Conservation (phyloP, 2,329 filamentous ascomycete species). For the Eutypella sp. region DNA sequence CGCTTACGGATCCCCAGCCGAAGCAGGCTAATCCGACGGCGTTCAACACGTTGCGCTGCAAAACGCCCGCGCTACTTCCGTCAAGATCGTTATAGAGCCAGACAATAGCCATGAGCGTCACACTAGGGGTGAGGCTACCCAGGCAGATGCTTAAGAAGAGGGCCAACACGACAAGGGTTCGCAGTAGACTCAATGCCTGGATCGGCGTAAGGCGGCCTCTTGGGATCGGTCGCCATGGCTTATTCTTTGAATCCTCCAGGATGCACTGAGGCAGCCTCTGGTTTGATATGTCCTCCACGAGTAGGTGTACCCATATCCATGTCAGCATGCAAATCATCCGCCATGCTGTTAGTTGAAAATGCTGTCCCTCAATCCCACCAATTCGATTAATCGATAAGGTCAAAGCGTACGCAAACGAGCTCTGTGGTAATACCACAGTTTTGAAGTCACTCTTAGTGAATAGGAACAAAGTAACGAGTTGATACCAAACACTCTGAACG, state of each 20-base stretch:
- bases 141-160: conserved; percentile 7
- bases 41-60: conserved; percentile 23
- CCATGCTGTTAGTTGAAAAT: conserved; percentile 2
- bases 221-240: conserved; percentile 28
- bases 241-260: conserved; percentile 25
- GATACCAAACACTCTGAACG: neutral
- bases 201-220: conserved; percentile 14
- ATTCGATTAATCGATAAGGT: too few relatives aligned
- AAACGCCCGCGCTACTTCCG: conserved; percentile 13
- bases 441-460: conserved; percentile 30
- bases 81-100: conserved; percentile 29
- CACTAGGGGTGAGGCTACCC: conserved; percentile 14
- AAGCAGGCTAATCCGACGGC: conserved; percentile 24
- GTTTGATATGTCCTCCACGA: conserved; percentile 24
- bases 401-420: conserved; percentile 24
- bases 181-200: conserved; percentile 14
- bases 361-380: too few relatives aligned
- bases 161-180: conserved; percentile 8
- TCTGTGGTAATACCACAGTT: conserved; percentile 27
- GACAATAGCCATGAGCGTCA: conserved; percentile 18
- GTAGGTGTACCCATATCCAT: conserved; percentile 24
- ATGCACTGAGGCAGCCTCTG: conserved; percentile 18
- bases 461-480: conserved; percentile 19
- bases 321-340: neutral
- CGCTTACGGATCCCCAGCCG: conserved; percentile 20